Conservation (phyloP, 2,329 filamentous ascomycete species). For the Fusarium sublunatum region DNA sequence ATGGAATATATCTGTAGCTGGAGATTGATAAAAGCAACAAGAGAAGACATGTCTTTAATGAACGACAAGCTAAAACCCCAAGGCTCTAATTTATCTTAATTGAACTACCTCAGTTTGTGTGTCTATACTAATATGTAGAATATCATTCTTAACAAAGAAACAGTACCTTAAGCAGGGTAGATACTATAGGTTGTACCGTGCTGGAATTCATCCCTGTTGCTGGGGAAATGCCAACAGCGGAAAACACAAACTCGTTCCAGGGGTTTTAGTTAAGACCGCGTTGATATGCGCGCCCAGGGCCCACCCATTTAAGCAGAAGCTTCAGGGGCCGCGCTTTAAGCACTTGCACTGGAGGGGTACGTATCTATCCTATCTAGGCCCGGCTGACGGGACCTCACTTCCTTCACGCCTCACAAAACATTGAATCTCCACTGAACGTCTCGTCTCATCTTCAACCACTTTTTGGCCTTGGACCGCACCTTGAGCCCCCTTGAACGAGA, state of each 20-base stretch:
- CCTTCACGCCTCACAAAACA: constrained; percentile 23
- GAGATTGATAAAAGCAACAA: too few relatives aligned
- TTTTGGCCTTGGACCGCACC: constrained; percentile 20
- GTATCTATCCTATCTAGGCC: too few relatives aligned
- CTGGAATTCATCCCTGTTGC: constrained; percentile 38
- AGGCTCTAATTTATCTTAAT: too few relatives aligned
- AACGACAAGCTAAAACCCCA: too few relatives aligned
- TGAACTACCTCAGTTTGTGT: too few relatives aligned
- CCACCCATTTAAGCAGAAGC: constrained; percentile 14
- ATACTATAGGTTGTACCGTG: background rate
- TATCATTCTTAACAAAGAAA: too few relatives aligned
- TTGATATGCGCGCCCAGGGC: constrained; percentile 30
- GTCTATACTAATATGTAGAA: too few relatives aligned
- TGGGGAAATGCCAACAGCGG: constrained; percentile 36
- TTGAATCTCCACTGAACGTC: constrained; percentile 20
- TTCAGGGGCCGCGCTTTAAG: constrained; percentile 30
- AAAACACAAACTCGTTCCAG: constrained; percentile 36
- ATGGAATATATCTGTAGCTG: too few relatives aligned
- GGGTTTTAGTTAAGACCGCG: constrained; percentile 26
- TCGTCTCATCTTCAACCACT: constrained; percentile 15
- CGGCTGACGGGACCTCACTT: constrained; percentile 4
- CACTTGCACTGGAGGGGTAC: constrained; percentile 2
- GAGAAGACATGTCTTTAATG: too few relatives aligned
- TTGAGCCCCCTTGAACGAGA: constrained; percentile 8
- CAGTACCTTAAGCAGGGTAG: background rate